Base-by-base conservation (phyloP, 805 yeast species). In the Cyberlindnera petersonii region DNA sequence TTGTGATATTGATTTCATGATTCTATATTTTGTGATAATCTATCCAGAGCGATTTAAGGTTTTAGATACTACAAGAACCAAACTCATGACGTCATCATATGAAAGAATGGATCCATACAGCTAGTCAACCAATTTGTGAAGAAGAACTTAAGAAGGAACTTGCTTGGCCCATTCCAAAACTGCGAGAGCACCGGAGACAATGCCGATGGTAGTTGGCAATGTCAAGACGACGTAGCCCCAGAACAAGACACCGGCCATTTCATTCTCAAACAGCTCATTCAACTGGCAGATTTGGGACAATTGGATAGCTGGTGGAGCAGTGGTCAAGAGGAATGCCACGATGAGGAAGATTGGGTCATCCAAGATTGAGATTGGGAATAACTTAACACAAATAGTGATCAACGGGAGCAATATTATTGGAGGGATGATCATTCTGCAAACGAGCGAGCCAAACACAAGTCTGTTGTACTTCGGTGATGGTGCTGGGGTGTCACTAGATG, bases 261-360 rank as follows among this genome's bases (percentile, higher is more conserved):
- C 94, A 53, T 75, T 79, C 56, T 84, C 89, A 59, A 75, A 84
- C 32, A 83, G 68, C 49, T 77, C 81, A 57, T 84, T 84, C 51
- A 84, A 65, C 55, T 82, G 91, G 39, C 87, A 82, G 45, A 84
- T 84, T 56, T 84, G 94, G 18, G 88, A 80, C 40, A 84, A 65
- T 60, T 84, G 94, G 48, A 84, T 83, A 5, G 91, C 93, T 3
- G 94, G 93, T 3, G 94, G 93, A 2, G 88, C 75, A 4, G 82
- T 75, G 1, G 89, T 83, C 46, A 84, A 69, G 22, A 84, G 69
- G 53, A 84, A 84, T 9, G 86, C 78, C 30, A 85, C 89, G 44
- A 84, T 77, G 52, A 84, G 65, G 53, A 84, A 84, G 30, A 84
- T 84, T 27, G 94, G 94, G 58, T 84, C 94, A 58, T 82, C 88